These are phyloP conservation scores for Magnusiomyces fungicola DNA, from an alignment of 1,139 yeast species.

Conservation along the genomic window DNA sequence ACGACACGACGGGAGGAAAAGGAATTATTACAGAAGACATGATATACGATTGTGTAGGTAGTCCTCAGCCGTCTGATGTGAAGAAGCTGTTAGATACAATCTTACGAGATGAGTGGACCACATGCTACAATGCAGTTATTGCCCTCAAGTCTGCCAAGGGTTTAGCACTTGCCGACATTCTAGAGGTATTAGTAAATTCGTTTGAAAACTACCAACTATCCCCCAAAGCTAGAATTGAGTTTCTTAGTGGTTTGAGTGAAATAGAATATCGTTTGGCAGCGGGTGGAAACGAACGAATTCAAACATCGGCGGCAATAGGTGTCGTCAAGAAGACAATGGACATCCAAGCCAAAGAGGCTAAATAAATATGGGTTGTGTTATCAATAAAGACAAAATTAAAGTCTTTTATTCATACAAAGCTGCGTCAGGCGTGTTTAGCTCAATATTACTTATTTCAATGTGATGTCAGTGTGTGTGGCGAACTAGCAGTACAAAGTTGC, in stretches of 20 bases:
- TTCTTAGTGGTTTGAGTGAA: conserved; percentile 69
- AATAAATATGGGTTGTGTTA: background rate
- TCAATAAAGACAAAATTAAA: too few species aligned
- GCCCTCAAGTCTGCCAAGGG: conserved; percentile 67
- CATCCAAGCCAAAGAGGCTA: conserved; percentile 20
- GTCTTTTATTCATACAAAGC: too few species aligned
- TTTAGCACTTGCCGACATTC: conserved; percentile 77
- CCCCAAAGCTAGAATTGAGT: conserved; percentile 50
- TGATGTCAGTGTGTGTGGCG: too few species aligned
- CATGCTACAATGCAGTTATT: conserved; percentile 59
- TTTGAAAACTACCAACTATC: conserved; percentile 61
- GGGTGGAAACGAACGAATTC: conserved; percentile 90
- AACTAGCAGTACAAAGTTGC: too few species aligned
- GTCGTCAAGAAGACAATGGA: conserved; percentile 59
- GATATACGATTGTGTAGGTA: conserved; percentile 93
- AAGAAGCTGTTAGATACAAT: conserved; percentile 68
- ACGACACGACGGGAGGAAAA: conserved; percentile 28
- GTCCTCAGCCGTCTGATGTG: conserved; percentile 85
- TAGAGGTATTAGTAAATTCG: conserved; percentile 66
- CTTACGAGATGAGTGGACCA: conserved; percentile 81
- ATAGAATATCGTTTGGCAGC: conserved; percentile 83
- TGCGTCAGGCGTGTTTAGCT: too few species aligned
- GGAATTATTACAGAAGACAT: conserved; percentile 57
- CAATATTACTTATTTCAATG: too few species aligned
- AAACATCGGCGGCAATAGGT: conserved; percentile 85